Conservation (phyloP, 305 asterid genomes). For the Fraxinus greggii region DNA sequence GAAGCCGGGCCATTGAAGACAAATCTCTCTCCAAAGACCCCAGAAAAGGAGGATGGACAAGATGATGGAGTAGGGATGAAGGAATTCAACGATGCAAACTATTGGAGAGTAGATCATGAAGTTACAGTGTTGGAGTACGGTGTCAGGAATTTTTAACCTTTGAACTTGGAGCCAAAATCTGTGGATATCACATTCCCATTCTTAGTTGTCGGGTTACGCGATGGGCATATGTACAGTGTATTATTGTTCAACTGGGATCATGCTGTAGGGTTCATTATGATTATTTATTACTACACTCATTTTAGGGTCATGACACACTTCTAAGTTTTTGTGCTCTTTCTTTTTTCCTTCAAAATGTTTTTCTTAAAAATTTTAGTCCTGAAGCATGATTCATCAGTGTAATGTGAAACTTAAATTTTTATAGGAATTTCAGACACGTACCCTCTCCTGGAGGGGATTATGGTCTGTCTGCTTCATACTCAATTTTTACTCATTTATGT, state of each 20-base stretch:
- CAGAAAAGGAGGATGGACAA: constrained; percentile 54
- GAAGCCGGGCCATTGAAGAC: constrained; percentile 79
- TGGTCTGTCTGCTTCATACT: not conserved
- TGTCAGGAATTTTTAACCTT: not conserved
- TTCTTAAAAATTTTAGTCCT: not conserved
- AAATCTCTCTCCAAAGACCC: constrained; percentile 39
- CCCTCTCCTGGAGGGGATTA: not conserved
- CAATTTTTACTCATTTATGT: not conserved
- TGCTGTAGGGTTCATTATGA: constrained; percentile 26
- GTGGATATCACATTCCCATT: constrained; percentile 8
- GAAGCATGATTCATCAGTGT: constrained; percentile 26
- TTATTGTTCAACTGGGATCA: constrained; percentile 28
- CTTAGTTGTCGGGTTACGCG: constrained; percentile 20
- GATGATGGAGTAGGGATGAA: constrained; percentile 57
- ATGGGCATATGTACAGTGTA: constrained; percentile 52
- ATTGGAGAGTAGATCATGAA: constrained; percentile 97
- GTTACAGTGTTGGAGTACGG: constrained; percentile 60
- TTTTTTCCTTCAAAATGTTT: constrained; percentile 10
- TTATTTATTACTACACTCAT: constrained; percentile 35
- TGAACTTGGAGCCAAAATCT: constrained; percentile 13
- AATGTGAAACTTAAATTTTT: constrained; percentile 6
- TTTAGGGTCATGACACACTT: constrained; percentile 33
- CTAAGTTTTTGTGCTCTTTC: constrained; percentile 14
- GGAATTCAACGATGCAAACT: constrained; percentile 84
- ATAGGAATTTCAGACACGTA: not conserved